Evolutionary conservation across 495 filamentous ascomycete genomes (phyloP).

Genomic region (Hamigera avellanea): DNA sequence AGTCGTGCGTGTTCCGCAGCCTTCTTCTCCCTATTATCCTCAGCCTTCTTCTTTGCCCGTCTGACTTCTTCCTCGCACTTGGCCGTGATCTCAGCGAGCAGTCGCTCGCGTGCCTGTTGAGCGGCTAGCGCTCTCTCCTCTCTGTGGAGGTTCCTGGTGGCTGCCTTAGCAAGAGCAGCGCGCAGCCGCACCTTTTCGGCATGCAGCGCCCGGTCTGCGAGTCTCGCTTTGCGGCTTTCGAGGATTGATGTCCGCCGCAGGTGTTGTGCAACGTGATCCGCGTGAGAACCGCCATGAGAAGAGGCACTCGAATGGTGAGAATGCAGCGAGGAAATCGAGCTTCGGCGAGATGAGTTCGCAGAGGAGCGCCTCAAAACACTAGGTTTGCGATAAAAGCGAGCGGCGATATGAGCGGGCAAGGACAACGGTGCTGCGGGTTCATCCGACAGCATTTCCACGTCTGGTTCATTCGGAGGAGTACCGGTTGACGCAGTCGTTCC

Average conservation of each 20-base stretch:
- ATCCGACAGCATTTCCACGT: slow-evolving; percentile 38
- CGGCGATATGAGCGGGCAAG: slow-evolving; percentile 74
- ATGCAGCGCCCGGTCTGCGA: slow-evolving; percentile 88
- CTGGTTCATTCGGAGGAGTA: slow-evolving; percentile 15
- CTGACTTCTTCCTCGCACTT: slow-evolving; percentile 92
- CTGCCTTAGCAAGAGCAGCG: slow-evolving; percentile 74
- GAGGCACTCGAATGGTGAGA: slow-evolving; percentile 58
- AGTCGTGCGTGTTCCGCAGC: slow-evolving; percentile 73
- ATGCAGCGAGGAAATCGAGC: slow-evolving; percentile 78
- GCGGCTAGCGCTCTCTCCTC: slow-evolving; percentile 86
- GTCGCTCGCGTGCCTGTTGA: slow-evolving; percentile 78
- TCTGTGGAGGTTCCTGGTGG: slow-evolving; percentile 48
- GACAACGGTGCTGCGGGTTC: slow-evolving; percentile 34
- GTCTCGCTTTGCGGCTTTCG: slow-evolving; percentile 81
- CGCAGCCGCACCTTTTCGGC: slow-evolving; percentile 93
- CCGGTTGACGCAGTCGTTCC: slow-evolving; percentile 20
- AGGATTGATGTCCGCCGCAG: slow-evolving; percentile 84
- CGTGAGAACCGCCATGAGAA: slow-evolving; percentile 54
- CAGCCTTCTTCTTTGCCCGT: slow-evolving; percentile 83
- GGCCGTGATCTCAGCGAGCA: slow-evolving; percentile 85
- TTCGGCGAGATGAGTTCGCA: slow-evolving; percentile 75
- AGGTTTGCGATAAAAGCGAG: slow-evolving; percentile 67
- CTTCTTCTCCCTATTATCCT: slow-evolving; percentile 82
- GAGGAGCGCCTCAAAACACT: slow-evolving; percentile 68
- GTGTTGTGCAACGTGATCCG: slow-evolving; percentile 79